Base-by-base conservation (phyloP, 2,329 filamentous ascomycete species). In the Cucurbitaria berberidis region DNA sequence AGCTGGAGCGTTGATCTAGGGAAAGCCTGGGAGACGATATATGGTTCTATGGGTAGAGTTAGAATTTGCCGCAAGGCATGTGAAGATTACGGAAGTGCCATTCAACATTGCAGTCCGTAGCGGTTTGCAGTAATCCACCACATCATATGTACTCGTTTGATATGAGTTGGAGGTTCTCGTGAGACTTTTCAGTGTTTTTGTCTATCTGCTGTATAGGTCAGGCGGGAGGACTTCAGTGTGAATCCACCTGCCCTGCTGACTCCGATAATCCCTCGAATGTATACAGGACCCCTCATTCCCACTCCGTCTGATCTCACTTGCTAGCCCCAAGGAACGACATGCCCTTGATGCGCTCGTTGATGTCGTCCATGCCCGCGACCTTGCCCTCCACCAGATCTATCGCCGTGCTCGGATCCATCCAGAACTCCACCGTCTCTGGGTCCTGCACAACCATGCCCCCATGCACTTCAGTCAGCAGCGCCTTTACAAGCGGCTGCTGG, bases 1-100 rank as follows among this genome's bases (percentile, higher is more conserved):
- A 9, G 34, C 18, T 36, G 34, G 11, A 4, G n/a, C 6, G n/a
- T 7, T 4, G n/a, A 8, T 16, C 11, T 21, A 6, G 19, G 34
- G 34, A 21, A 36, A 13, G 7, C 9, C 3, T 10, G 19, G 34
- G 34, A 3, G 34, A 32, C 29, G 49, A 47, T 3, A 24, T 27
- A 21, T 15, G 39, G 26, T 21, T 30, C n/a, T n/a, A 15, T 15
- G n/a, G 8, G 22, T 10, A 5, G 16, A 26, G 15, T 16, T 48
- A 30, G 35, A 41, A 26, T 21, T 42, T 41, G 47, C 47, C 47
- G 47, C 47, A 39, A 50, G 47, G 47, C 47, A 29, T 15, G 15
- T 9, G 34, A 22, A 40, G 26, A 29, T 19, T 29, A 38, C 18
- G 47, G 16, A 16, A 43, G 39, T 30, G 40, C 40, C 32, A 50